Evolutionary conservation across 768 basidiomycete genomes (phyloP), one percentile per base, ranked within the genome.

Genomic region (Lactarius vividus): DNA sequence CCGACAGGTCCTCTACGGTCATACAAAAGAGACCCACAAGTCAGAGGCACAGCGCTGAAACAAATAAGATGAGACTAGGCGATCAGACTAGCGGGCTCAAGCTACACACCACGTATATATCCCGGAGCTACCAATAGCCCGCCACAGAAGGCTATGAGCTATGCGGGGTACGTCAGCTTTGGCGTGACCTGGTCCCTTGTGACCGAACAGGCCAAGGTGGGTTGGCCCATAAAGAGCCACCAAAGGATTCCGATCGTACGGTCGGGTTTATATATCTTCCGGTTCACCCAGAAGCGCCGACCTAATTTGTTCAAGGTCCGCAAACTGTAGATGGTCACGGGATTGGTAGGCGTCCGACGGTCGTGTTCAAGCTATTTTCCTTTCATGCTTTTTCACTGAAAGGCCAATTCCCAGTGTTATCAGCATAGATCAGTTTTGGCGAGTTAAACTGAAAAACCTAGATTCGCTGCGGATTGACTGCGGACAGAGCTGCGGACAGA

Each of bases 1-100:
- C 61, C 55, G 49, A 66, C 65, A 66, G 65, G 65, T 66, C 31
- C 60, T 61, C n/a, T 44, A 61, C 61, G 37, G 57, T 53, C 55
- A 26, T 29, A 4, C 39, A 33, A 2, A 4, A 33, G 33, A 56
- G 15, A 9, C 33, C 20, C 11, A 18, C 9, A 13, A 15, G 44
- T 35, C 46, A 49, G 31, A 33, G n/a, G 13, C 44, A 18, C 16
- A 15, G 57, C 13, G 7, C 46, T 49, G 15, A 9, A 49, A 31
- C 6, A 4, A 20, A 16, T 8, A 28, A 15, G 20, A 28, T 52
- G 20, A 52, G 20, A 18, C 31, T 9, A 23, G 26, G 3, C 29
- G 2, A 61, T 52, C 33, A 37, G 11, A 23, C 18, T 2, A 26
- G 49, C 23, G 16, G 16, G 7, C 13, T 26, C 29, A 4, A 37